Evolutionary conservation across 202 grass and related monocot genomes (phyloP), one percentile per base, ranked within the genome.

Genomic region (Alloteropsis angusta): DNA sequence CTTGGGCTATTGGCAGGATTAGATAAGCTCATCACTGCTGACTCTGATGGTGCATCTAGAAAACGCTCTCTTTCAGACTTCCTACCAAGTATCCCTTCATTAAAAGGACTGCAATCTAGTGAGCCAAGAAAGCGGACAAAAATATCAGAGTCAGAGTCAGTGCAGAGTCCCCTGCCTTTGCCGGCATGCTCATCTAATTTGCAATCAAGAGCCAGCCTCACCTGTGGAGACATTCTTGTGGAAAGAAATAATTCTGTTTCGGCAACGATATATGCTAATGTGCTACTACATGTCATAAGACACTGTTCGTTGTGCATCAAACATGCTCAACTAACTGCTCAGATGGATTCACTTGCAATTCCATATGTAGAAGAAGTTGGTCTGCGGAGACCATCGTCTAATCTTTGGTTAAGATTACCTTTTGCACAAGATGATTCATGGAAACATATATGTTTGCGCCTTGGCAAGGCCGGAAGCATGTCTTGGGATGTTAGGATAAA

Each of bases 401-500:
- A 75, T 85, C 86, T 99, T 75, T 99, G 96, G 96, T 81, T 99
- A 76, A 77, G 88, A 30, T 85, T 99, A 56, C 90, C 96, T 39
- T 99, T 96, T 71, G 86, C 88, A 37, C 87, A 75, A 82, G 96
- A 93, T 91, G 82, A 93, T 86, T 90, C 96, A 35, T 99, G 96
- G 96, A 89, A 92, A 73, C 96, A 88, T 77, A 99, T 99, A 87
- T 99, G 96, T 64, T 84, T 99, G 85, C 72, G 55, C 18, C 90
- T 99, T 78, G 96, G 96, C 34, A 93, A 99, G 82, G 86, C 96
- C 30, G 96, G 96, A 88, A 99, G 78, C 76, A 95, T 99, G 96
- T 99, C 83, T 80, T 99, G 92, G 92, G 88, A 96, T 72, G 96
- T 99, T 63, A 93, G 91, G 76, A 96, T 99, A 78, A 91, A 93